Conservation (phyloP, 257 asterid genomes). For the Plantago elongata region DNA sequence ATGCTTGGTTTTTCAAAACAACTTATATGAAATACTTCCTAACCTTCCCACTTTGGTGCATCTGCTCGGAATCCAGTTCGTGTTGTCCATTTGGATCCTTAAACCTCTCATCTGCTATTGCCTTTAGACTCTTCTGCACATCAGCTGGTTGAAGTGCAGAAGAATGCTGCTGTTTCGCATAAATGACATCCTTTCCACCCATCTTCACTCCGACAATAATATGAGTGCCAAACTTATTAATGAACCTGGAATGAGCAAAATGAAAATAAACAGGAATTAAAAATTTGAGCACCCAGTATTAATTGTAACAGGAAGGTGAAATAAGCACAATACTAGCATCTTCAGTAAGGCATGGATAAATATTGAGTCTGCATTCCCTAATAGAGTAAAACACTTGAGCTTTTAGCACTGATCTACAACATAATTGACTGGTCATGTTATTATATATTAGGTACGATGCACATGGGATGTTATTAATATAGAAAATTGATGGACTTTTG, state of each 20-base stretch:
- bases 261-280: background rate
- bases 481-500: no score
- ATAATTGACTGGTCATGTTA: no score
- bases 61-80: constrained; percentile 40
- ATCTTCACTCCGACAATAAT: constrained; percentile 89
- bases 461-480: no score
- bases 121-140: constrained; percentile 72
- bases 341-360: no score
- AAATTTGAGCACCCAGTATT: background rate
- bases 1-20: constrained; percentile 10
- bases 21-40: constrained; percentile 13
- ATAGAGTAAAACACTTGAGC: no score
- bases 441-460: no score
- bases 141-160: constrained; percentile 84
- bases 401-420: no score
- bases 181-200: constrained; percentile 96
- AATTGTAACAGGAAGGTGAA: no score
- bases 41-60: constrained; percentile 55
- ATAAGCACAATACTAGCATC: no score
- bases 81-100: constrained; percentile 50
- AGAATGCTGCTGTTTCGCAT: constrained; percentile 88
- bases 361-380: no score
- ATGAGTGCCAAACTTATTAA: constrained; percentile 90
- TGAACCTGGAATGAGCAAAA: constrained; percentile 53
- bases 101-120: constrained; percentile 84